These are phyloP conservation scores for Lepiota venenata DNA, from an alignment of 768 basidiomycete species.

Conservation along the genomic window DNA sequence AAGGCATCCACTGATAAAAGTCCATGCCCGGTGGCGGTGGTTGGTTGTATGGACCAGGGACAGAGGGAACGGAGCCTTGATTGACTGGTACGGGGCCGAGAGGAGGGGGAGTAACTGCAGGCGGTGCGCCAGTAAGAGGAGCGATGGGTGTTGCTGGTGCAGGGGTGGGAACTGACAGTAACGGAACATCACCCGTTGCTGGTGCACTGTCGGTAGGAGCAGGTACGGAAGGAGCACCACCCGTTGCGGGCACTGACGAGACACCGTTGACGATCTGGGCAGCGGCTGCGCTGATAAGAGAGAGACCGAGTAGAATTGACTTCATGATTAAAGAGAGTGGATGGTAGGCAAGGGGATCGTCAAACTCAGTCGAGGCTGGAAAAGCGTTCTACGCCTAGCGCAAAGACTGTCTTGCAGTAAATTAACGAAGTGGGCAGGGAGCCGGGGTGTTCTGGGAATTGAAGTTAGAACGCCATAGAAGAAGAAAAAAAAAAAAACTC, in stretches of 20 bases:
- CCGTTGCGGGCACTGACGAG: slow-evolving; percentile 30
- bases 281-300: slow-evolving; percentile 52
- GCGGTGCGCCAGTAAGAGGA: slow-evolving; percentile 9
- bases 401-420: slow-evolving; percentile 64
- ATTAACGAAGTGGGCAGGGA: slow-evolving; percentile 33
- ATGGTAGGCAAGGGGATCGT: slow-evolving; percentile 33
- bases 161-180: slow-evolving; percentile 16
- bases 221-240: slow-evolving; percentile 17
- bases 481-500: slow-evolving; percentile 24
- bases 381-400: slow-evolving; percentile 73
- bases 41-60: slow-evolving; percentile 29
- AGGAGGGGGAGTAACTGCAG: slow-evolving; percentile 16
- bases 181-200: slow-evolving; percentile 18
- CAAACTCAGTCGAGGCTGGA: slow-evolving; percentile 36
- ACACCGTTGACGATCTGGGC: slow-evolving; percentile 55
- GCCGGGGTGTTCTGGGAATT: slow-evolving; percentile 34
- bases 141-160: slow-evolving; percentile 21
- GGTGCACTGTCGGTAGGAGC: slow-evolving; percentile 16
- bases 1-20: slow-evolving; percentile 52
- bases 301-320: slow-evolving; percentile 56
- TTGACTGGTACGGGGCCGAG: slow-evolving; percentile 14
- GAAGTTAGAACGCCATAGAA: slow-evolving; percentile 38
- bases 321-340: slow-evolving; percentile 60
- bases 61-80: slow-evolving; percentile 22
- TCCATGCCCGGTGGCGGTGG: slow-evolving; percentile 28